Evolutionary conservation across 768 basidiomycete species (phyloP), one percentile per base, ranked within the genome.

Genomic region (Xanthoconium purpureum): DNA sequence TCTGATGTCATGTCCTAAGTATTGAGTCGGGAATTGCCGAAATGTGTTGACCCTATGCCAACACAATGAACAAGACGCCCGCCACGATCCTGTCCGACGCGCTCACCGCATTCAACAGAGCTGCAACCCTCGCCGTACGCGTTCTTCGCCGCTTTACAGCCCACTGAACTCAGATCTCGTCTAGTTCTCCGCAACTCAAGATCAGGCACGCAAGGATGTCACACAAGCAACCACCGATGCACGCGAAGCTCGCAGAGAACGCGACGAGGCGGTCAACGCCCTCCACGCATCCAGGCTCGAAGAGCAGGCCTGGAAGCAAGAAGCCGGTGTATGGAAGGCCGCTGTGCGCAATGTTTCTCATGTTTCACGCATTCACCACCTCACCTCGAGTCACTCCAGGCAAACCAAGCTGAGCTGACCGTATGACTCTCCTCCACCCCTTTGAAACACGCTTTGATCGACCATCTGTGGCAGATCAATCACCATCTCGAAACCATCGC

Each of bases 401-500:
- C 82, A 28, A 72, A 79, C 52, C 83, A 85, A 69, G 76, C 80
- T 7, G 83, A 86, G 60, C 55, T 80, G 48, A 83, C 80, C 13
- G 86, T 86, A 65, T 38, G 78, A 37, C 36, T 18, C 17, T 30
- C 55, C 57, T 18, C 48, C 52, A 50, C n/a, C 14, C 33, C 37
- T 29, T 13, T 33, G 28, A 24, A 20, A 38, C 45, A 39, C 47
- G 45, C 50, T 47, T 29, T 39, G n/a, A 50, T 42, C 37, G 11
- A 24, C n/a, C 38, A 15, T 47, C 30, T 28, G 44, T 2, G 50
- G n/a, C 35, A 88, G 87, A 77, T 83, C 49, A 70, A 77, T 9
- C 82, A 85, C 62, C 82, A 87, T 60, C 73, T 76, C 14, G 83
- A 87, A 47, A 82, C 82, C 7, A 83, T 88, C 50, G 66, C 77